Evolutionary conservation across 2,329 filamentous ascomycete species (phyloP).

Genomic region (Berkeleyomyces basicola): DNA sequence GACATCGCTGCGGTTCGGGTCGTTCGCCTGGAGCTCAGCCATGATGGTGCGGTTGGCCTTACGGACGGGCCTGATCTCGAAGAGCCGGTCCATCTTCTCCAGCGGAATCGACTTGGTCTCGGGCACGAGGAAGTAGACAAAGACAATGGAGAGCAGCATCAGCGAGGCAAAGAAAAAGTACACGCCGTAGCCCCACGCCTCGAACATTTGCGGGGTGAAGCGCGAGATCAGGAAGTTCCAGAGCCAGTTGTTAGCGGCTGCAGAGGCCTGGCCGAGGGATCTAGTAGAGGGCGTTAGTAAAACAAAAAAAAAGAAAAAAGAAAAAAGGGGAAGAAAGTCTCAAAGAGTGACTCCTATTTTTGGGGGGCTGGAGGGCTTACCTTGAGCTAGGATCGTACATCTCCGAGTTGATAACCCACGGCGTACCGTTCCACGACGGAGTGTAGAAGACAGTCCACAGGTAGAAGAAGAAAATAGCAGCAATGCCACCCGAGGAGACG

Average conservation of each 20-base stretch:
- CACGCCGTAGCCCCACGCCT: conserved; percentile 42
- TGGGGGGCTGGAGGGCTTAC: conserved; percentile 29
- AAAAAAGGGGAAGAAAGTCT: conserved; percentile 41
- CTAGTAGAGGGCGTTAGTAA: background rate
- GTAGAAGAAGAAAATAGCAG: conserved; percentile 53
- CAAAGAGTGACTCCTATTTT: background rate
- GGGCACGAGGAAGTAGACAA: conserved; percentile 45
- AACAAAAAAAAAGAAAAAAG: conserved; percentile 23
- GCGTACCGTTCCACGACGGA: conserved; percentile 51
- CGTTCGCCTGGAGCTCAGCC: conserved; percentile 24
- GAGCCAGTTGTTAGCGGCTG: conserved; percentile 56
- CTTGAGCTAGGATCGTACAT: conserved; percentile 25
- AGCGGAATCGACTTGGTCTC: conserved; percentile 51
- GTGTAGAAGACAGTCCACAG: conserved; percentile 53
- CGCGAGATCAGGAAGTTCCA: conserved; percentile 54
- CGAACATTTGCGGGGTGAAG: conserved; percentile 51
- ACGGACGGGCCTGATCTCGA: conserved; percentile 31
- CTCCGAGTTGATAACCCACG: conserved; percentile 56
- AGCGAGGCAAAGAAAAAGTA: conserved; percentile 48
- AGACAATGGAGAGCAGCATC: conserved; percentile 40
- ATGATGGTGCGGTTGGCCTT: conserved; percentile 29
- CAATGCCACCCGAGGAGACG: conserved; percentile 35
- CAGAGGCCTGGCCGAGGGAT: conserved; percentile 32
- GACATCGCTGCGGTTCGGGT: conserved; percentile 20
- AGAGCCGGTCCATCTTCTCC: conserved; percentile 48